These are phyloP conservation scores for Scenedesmus sp. DNA, from an alignment of 163 green algal genomes.

Conservation along the genomic window DNA sequence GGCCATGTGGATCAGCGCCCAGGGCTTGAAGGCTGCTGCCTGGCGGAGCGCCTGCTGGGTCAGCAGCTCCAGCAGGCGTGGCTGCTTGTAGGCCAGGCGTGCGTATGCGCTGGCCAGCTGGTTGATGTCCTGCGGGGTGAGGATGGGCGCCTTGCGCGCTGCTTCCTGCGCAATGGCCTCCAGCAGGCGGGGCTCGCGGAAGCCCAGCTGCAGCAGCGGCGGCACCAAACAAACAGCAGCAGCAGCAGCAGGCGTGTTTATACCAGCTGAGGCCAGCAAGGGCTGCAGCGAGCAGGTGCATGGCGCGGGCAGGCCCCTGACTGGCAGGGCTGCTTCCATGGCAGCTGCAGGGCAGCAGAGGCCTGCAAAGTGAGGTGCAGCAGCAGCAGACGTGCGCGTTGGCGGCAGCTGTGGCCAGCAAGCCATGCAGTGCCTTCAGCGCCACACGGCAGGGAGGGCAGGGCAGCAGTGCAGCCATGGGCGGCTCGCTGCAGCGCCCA, in stretches of 20 bases:
- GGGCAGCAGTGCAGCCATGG: no score
- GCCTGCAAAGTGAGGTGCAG: background rate
- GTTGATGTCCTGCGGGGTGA: slow-evolving; percentile 26
- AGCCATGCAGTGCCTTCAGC: no score
- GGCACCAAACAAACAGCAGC: no score
- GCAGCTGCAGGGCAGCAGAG: no score
- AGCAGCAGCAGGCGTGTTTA: background rate
- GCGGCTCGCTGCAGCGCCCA: no score
- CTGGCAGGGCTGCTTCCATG: no score
- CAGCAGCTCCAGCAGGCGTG: slow-evolving; percentile 13
- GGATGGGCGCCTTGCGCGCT: slow-evolving; percentile 32
- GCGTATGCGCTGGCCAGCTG: slow-evolving; percentile 43
- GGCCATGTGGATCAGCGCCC: slow-evolving; percentile 28
- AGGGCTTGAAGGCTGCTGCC: slow-evolving; percentile 27
- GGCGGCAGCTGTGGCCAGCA: background rate
- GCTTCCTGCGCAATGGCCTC: slow-evolving; percentile 16
- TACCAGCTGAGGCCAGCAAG: background rate
- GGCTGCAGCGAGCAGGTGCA: background rate
- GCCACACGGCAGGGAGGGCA: no score
- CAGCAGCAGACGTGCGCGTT: background rate
- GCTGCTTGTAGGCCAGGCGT: background rate
- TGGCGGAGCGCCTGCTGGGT: background rate
- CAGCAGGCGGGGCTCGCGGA: slow-evolving; percentile 30
- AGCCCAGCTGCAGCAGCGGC: slow-evolving; percentile 14
- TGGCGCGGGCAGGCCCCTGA: no score